phyloP scores from a whole-genome alignment of 768 basidiomycete species.

The Kwoniella mangroviensis region DNA sequence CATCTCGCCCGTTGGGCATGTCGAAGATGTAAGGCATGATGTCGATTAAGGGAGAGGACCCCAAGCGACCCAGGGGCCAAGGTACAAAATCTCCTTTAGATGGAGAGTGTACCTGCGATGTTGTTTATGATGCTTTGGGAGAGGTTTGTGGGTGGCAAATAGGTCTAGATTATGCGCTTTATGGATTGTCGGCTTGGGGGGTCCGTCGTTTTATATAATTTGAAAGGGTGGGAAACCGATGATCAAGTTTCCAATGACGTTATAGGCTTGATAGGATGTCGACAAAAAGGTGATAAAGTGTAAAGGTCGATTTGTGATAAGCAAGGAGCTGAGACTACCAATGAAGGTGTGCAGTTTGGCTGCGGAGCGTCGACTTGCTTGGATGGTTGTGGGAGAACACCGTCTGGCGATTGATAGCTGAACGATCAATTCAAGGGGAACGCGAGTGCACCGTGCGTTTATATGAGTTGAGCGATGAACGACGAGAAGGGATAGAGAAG shows the following conservation, averaged over 20 bases:
- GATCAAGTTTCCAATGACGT: conserved; percentile 6
- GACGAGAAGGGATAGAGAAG: conserved; percentile 4
- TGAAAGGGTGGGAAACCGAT: conserved; percentile 1
- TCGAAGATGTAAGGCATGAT: conserved; percentile 32
- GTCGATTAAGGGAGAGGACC: conserved; percentile 12
- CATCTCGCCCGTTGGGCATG: conserved; percentile 18
- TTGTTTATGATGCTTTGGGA: neutral
- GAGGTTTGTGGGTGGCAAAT: neutral
- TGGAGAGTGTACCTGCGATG: conserved; percentile 16
- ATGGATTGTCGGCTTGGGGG: neutral
- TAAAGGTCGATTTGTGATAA: neutral
- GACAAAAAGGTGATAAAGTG: neutral
- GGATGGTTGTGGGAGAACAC: neutral
- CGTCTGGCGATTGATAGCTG: conserved; percentile 1
- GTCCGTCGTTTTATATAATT: neutral
- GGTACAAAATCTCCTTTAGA: conserved; percentile 21
- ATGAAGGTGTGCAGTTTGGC: conserved; percentile 21
- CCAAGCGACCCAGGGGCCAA: conserved; percentile 27
- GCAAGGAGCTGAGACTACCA: conserved; percentile 22
- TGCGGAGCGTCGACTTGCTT: conserved; percentile 14
- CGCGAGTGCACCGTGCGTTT: neutral
- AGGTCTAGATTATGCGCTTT: neutral
- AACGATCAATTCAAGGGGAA: neutral
- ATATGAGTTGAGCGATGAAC: neutral
- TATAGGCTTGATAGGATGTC: neutral